Evolutionary conservation across 1,139 yeast species (phyloP), one percentile per base, ranked within the genome.

Genomic region (Taphrina betulina): DNA sequence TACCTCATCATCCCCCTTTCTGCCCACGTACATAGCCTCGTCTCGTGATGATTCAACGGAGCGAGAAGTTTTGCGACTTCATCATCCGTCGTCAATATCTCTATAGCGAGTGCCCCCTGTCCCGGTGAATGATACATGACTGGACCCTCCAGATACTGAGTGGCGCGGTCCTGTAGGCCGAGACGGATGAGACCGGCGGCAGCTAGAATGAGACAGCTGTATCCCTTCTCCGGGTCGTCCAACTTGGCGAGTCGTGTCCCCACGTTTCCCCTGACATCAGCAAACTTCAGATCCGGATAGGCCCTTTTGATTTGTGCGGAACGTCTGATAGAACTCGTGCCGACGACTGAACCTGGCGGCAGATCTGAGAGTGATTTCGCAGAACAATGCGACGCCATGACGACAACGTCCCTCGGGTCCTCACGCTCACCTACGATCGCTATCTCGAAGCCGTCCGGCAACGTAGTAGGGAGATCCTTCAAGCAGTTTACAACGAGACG

Each of bases 81-180:
- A 5, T 71, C 68, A 68, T 94, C 96, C 57, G 77, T 79, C 58
- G 78, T 78, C 65, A 94, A 79, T 63, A 90, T 86, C 71, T 92
- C 98, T 36, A 92, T 75, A 19, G 97, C 98, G 54, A 92, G 73
- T 0, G 97, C 97, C 61, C 98, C 98, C 73, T 92, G 98, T 16
- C 98, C 98, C 38, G 92, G 96, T 0, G 98, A 96, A 68, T 92
- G 87, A 68, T 83, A 86, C 95, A 92, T 87, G 59, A 84, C 88
- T 35, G 88, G 86, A n/a, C 82, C 78, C 61, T 83, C 81, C 61
- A 92, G 75, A 63, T 70, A 76, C 33, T 71, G 64, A 38, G 81
- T 75, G 66, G 92, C 89, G 69, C 97, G 77, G 61, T 80, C 71
- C 26, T 79, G 81, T 58, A 89, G 72, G 2, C 83, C 87, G 44